These are phyloP conservation scores for Cyclotella atomus DNA, from an alignment of 108 stramenopile species.

Conservation along the genomic window DNA sequence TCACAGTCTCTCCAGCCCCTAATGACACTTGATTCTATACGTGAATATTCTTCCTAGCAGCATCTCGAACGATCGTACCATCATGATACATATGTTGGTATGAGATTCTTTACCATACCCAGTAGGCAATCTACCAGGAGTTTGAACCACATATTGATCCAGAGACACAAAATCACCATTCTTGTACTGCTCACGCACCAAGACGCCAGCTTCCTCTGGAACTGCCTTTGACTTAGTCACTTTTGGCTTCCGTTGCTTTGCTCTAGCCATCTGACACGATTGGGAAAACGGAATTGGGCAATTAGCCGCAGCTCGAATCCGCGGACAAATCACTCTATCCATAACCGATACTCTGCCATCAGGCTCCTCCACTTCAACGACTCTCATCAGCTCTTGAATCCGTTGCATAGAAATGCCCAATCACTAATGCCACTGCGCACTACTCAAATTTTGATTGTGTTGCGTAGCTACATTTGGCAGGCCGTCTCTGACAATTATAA, in stretches of 20 bases:
- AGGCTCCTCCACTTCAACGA: background rate
- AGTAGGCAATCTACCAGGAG: conserved; percentile 34
- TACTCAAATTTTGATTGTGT: conserved; percentile 29
- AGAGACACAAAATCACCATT: background rate
- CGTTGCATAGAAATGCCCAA: conserved; percentile 13
- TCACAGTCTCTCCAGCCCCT: conserved; percentile 24
- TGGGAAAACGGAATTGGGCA: background rate
- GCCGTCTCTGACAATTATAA: background rate
- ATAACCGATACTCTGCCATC: background rate
- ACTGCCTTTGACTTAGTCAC: background rate
- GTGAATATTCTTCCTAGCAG: conserved; percentile 14
- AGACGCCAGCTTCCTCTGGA: background rate
- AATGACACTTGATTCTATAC: conserved; percentile 17
- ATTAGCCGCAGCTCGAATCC: background rate
- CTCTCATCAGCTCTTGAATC: conserved; percentile 1
- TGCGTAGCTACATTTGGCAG: background rate
- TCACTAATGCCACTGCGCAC: conserved; percentile 31
- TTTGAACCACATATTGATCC: background rate
- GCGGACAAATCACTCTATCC: background rate
- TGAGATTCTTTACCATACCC: conserved; percentile 33
- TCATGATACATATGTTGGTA: conserved; percentile 15
- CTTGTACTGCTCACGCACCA: background rate
- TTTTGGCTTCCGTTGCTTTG: background rate
- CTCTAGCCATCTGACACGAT: background rate
- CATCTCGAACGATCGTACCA: conserved; percentile 55